These are phyloP conservation scores for Priceomyces castillae DNA, from an alignment of 805 yeast genomes.

Conservation along the genomic window DNA sequence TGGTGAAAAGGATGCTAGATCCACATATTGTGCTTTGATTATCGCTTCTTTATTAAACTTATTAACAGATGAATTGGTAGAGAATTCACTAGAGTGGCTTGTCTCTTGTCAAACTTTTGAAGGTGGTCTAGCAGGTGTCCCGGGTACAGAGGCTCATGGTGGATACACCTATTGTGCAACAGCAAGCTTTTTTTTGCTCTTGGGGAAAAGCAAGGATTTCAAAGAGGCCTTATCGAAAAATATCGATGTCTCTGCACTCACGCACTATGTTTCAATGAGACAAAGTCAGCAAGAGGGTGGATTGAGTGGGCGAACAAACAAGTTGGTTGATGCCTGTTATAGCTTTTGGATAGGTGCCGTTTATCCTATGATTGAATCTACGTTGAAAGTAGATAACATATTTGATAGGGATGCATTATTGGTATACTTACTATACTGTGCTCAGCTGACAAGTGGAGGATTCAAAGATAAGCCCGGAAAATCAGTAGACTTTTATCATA, in stretches of 20 bases:
- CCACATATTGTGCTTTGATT: slow-evolving; percentile 82
- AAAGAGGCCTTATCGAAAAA: slow-evolving; percentile 12
- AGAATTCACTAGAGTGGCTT: slow-evolving; percentile 59
- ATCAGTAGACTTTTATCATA: slow-evolving; percentile 81
- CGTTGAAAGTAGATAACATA: slow-evolving; percentile 9
- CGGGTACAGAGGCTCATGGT: slow-evolving; percentile 87
- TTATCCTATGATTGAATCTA: slow-evolving; percentile 58
- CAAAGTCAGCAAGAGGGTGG: slow-evolving; percentile 83
- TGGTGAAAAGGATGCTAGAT: slow-evolving; percentile 86
- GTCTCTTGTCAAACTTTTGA: slow-evolving; percentile 80
- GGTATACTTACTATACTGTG: slow-evolving; percentile 68
- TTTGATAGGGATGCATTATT: slow-evolving; percentile 58
- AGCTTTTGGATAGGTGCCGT: slow-evolving; percentile 93
- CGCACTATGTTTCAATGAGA: slow-evolving; percentile 67
- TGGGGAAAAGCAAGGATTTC: slow-evolving; percentile 30
- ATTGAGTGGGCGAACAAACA: slow-evolving; percentile 84
- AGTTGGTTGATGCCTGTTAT: slow-evolving; percentile 94
- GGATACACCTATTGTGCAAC: slow-evolving; percentile 93
- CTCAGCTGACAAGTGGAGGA: slow-evolving; percentile 74
- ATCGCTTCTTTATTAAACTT: slow-evolving; percentile 66
- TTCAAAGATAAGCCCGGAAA: slow-evolving; percentile 85
- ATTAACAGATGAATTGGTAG: slow-evolving; percentile 55
- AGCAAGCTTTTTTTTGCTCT: slow-evolving; percentile 52
- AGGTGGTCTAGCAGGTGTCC: slow-evolving; percentile 91
- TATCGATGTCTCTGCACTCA: slow-evolving; percentile 48